Percentiles rank a stretch among this genome's conserved stretches.
Evolutionary conservation across 352 stramenopile genomes (phyloP).

Genomic region (Globisporangium perplexum): DNA sequence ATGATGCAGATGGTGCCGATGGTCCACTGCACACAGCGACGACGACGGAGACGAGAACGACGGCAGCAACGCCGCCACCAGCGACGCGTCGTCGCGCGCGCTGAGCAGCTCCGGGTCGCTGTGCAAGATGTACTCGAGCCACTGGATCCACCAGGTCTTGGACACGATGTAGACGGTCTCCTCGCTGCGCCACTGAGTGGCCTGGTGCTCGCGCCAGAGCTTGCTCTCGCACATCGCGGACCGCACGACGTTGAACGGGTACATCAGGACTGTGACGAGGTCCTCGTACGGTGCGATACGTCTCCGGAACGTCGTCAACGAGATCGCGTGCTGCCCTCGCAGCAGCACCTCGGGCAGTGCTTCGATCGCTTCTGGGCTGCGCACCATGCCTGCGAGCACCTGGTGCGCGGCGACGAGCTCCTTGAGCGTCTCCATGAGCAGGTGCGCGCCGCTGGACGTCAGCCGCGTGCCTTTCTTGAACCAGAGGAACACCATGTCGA

Average conservation of each 20-base stretch:
- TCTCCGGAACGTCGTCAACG: constrained; percentile 21
- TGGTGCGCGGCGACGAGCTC: constrained; percentile 14
- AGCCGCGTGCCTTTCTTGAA: constrained; percentile 31
- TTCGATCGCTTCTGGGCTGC: constrained; percentile 10
- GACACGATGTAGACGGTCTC: constrained; percentile 49
- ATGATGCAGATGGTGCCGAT: constrained; percentile 10
- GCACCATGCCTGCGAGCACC: constrained; percentile 13
- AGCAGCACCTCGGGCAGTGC: constrained; percentile 18
- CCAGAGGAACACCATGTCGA: constrained; percentile 56
- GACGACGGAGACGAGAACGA: background rate
- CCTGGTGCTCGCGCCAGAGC: constrained; percentile 29
- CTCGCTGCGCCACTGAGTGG: constrained; percentile 29
- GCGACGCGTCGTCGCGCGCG: constrained; percentile 1
- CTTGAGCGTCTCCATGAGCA: constrained; percentile 28
- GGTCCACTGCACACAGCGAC: background rate
- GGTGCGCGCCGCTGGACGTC: constrained; percentile 22
- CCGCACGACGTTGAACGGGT: constrained; percentile 50
- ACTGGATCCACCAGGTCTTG: constrained; percentile 53
- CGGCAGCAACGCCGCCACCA: background rate
- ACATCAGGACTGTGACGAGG: constrained; percentile 39
- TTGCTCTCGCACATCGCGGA: constrained; percentile 35
- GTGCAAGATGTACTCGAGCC: constrained; percentile 29
- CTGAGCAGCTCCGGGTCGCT: constrained; percentile 6
- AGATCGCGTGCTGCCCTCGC: constrained; percentile 13
- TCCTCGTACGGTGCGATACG: constrained; percentile 21